phyloP scores from a whole-genome alignment of 345 rosid species.

The Clausena lansium region DNA sequence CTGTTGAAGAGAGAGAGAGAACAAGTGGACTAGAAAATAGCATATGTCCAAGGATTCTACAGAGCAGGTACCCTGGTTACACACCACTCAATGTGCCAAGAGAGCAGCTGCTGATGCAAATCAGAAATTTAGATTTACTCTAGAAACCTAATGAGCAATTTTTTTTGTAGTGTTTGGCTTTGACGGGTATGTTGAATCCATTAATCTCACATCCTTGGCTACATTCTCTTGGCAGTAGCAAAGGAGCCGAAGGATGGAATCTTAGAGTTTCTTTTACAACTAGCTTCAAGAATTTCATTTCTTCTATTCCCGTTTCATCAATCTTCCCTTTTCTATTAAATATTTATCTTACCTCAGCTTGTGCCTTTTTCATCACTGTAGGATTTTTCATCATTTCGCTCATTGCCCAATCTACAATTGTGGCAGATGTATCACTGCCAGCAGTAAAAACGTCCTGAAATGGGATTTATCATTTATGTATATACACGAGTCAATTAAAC shows the following conservation, averaged over 20 bases:
- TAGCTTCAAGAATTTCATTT: slow-evolving; percentile 19
- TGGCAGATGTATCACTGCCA: slow-evolving; percentile 32
- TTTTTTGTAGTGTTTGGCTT: too few relatives aligned
- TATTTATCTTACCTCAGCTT: too few relatives aligned
- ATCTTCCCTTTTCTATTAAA: too few relatives aligned
- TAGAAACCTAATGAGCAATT: too few relatives aligned
- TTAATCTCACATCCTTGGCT: slow-evolving; percentile 11
- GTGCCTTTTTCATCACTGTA: slow-evolving; percentile 8
- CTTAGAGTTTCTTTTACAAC: slow-evolving; percentile 32
- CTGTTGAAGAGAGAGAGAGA: too few relatives aligned
- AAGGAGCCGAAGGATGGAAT: slow-evolving; percentile 26
- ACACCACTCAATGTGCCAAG: too few relatives aligned
- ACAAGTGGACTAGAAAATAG: too few relatives aligned
- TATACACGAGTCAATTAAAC: too few relatives aligned
- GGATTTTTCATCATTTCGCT: slow-evolving; percentile 28
- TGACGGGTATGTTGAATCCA: slow-evolving; percentile 26
- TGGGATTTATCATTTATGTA: not conserved
- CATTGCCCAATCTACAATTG: slow-evolving; percentile 32
- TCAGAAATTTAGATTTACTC: too few relatives aligned
- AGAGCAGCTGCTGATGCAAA: too few relatives aligned
- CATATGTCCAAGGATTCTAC: too few relatives aligned
- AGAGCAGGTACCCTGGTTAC: too few relatives aligned
- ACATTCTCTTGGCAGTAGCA: slow-evolving; percentile 33
- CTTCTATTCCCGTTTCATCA: slow-evolving; percentile 10
- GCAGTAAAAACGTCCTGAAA: slow-evolving; percentile 21